These are phyloP conservation scores for Artomyces pyxidatus DNA, from an alignment of 768 basidiomycete species.

Conservation along the genomic window DNA sequence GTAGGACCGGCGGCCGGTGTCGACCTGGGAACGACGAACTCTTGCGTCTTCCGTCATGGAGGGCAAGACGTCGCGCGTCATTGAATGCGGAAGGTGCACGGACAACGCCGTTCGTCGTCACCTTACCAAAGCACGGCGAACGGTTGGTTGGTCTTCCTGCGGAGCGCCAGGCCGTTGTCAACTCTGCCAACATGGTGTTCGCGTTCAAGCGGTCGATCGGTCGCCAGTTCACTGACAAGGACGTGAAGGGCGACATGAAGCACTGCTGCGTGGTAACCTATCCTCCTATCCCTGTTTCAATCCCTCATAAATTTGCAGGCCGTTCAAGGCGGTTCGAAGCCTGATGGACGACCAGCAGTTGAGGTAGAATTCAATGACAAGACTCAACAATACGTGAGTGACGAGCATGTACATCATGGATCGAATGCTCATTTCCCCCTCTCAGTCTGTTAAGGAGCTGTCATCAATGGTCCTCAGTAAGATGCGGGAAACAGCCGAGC, in stretches of 20 bases:
- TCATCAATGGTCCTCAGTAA: constrained; percentile 85
- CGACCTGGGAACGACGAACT: constrained; percentile 92
- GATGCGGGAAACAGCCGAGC: constrained; percentile 97
- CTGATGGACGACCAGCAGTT: constrained; percentile 71
- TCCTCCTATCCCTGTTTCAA: not conserved
- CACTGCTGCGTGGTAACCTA: constrained; percentile 56
- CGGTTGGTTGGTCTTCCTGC: constrained; percentile 94
- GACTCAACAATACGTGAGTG: constrained; percentile 66
- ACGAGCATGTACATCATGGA: not conserved
- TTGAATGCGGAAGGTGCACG: constrained; percentile 95
- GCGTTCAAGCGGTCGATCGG: constrained; percentile 96
- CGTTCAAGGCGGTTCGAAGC: constrained; percentile 72
- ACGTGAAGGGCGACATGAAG: constrained; percentile 84
- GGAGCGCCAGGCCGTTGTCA: constrained; percentile 95
- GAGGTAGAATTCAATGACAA: constrained; percentile 84
- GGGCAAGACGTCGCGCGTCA: constrained; percentile 87
- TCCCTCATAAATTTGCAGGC: constrained; percentile 36
- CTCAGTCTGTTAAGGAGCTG: constrained; percentile 74
- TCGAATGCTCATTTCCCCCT: constrained; percentile 4
- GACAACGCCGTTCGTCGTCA: constrained; percentile 97
- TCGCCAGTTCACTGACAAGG: constrained; percentile 85
- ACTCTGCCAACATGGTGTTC: constrained; percentile 88
- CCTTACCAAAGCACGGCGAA: constrained; percentile 98
- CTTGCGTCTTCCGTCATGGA: constrained; percentile 93
- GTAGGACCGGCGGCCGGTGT: constrained; percentile 89